phyloP scores from a whole-genome alignment of 129 eudicot species.

The Scalesia atractyloides region DNA sequence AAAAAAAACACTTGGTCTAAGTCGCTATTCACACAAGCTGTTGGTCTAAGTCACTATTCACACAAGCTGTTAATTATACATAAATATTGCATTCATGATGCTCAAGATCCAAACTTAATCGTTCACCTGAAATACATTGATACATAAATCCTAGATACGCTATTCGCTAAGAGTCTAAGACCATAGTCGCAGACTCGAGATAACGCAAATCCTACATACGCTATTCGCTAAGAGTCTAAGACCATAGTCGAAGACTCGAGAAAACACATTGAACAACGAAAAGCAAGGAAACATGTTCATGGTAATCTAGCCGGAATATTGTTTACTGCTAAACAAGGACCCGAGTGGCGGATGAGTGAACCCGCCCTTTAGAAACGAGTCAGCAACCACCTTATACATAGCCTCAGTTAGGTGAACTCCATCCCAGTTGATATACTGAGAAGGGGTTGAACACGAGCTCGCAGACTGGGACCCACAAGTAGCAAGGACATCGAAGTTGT shows the following conservation, averaged over 20 bases:
- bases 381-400: conserved; percentile 61
- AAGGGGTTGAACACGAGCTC: conserved; percentile 57
- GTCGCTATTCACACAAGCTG: no score
- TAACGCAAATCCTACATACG: conserved; percentile 9
- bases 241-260: background rate
- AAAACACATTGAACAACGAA: background rate
- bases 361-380: conserved; percentile 48
- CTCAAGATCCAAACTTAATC: background rate
- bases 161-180: background rate
- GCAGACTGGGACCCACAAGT: conserved; percentile 73
- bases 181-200: background rate
- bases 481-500: conserved; percentile 46
- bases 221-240: background rate
- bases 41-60: no score
- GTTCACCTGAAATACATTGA: conserved; percentile 13
- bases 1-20: no score
- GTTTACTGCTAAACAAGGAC: conserved; percentile 45
- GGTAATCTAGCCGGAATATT: conserved; percentile 27
- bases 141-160: background rate
- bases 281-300: conserved; percentile 14
- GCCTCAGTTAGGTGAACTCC: conserved; percentile 92
- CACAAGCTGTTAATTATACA: no score
- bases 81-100: background rate
- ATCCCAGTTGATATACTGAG: conserved; percentile 80
- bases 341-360: conserved; percentile 54